Conservation (phyloP, 257 asterid species). For the Solanum pinnatisectum region DNA sequence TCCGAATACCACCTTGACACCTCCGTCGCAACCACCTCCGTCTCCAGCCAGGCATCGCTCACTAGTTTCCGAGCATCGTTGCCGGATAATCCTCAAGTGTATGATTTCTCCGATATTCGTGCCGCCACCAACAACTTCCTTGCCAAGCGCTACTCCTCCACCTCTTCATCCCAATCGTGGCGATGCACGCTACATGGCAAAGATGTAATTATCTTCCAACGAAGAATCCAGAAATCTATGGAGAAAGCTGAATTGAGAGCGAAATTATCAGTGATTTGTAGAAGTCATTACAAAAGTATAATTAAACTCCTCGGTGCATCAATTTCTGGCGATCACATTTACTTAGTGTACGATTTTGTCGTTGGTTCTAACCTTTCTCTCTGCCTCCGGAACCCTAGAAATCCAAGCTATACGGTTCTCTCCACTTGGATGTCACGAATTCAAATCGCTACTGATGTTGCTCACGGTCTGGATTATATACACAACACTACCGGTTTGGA, state of each 20-base stretch:
- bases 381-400: constrained; percentile 59
- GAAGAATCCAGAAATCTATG: constrained; percentile 43
- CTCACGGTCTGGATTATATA: constrained; percentile 80
- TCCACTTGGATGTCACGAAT: constrained; percentile 86
- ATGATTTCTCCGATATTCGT: constrained; percentile 77
- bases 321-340: constrained; percentile 61
- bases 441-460: constrained; percentile 80
- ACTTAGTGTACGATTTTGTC: constrained; percentile 67
- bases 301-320: constrained; percentile 70
- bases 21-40: constrained; percentile 57
- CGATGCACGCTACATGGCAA: constrained; percentile 55
- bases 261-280: constrained; percentile 50
- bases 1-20: constrained; percentile 27
- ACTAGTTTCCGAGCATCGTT: constrained; percentile 50
- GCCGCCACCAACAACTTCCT: constrained; percentile 92
- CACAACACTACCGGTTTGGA: constrained; percentile 70
- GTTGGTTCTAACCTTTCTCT: constrained; percentile 50
- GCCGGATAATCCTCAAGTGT: constrained; percentile 50
- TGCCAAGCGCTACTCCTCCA: constrained; percentile 55
- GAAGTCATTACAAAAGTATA: constrained; percentile 66
- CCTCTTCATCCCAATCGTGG: constrained; percentile 90
- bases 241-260: constrained; percentile 29
- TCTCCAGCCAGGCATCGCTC: constrained; percentile 43
- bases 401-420: constrained; percentile 65
- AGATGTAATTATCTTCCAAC: constrained; percentile 65